phyloP scores from a whole-genome alignment of 192 early-diverging fungal genomes.

The Anaeromyces robustus region DNA sequence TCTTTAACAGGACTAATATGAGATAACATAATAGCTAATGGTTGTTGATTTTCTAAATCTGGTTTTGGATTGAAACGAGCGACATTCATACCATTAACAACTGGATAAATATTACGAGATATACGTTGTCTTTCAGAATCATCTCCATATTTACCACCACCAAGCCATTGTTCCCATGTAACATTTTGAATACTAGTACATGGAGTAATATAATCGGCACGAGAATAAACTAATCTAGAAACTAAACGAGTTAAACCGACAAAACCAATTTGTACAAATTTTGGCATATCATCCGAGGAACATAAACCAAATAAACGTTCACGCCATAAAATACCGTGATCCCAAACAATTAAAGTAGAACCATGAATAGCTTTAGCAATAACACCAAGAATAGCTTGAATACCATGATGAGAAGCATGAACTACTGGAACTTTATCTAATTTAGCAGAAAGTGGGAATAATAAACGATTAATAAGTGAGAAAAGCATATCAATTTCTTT shows the following conservation, averaged over 20 bases:
- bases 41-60: constrained; percentile 5
- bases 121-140: not conserved
- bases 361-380: constrained; percentile 19
- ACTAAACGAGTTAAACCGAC: constrained; percentile 19
- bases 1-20: constrained; percentile 27
- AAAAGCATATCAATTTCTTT: constrained; percentile 20
- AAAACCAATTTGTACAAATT: constrained; percentile 22
- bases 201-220: constrained; percentile 19
- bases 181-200: constrained; percentile 25
- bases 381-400: constrained; percentile 24
- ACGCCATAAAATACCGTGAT: constrained; percentile 28
- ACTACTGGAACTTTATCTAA: constrained; percentile 15
- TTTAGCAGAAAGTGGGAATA: constrained; percentile 15
- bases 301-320: constrained; percentile 22
- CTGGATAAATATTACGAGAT: constrained; percentile 10
- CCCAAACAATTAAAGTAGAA: constrained; percentile 17
- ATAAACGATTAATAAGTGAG: constrained; percentile 13
- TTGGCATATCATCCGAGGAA: constrained; percentile 16
- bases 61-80: constrained; percentile 15
- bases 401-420: constrained; percentile 25
- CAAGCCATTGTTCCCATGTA: constrained; percentile 19
- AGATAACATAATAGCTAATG: constrained; percentile 23
- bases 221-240: constrained; percentile 10
- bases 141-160: constrained; percentile 12
- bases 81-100: constrained; percentile 26